Evolutionary conservation across 352 stramenopile genomes (phyloP).

Genomic region (Phytophthora litchii): DNA sequence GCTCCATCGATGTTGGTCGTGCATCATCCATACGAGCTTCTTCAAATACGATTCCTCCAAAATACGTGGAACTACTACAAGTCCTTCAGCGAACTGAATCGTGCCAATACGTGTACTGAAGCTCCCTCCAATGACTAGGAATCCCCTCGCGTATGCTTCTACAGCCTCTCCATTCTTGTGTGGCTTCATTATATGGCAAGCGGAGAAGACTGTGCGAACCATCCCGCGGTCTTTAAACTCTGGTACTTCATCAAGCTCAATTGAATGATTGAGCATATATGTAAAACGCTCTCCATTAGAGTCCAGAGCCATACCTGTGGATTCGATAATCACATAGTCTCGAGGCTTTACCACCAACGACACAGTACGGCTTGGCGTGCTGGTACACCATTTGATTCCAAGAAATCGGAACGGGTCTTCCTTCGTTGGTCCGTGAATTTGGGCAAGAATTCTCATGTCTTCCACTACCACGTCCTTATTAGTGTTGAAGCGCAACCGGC

Average conservation of each 20-base stretch:
- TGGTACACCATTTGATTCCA: conserved; percentile 52
- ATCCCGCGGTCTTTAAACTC: conserved; percentile 34
- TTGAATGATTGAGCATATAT: conserved; percentile 45
- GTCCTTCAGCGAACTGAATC: conserved; percentile 31
- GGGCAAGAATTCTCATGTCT: conserved; percentile 29
- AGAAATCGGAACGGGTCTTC: conserved; percentile 54
- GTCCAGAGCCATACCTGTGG: conserved; percentile 48
- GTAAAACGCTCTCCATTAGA: conserved; percentile 35
- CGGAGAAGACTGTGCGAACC: conserved; percentile 32
- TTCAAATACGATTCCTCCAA: conserved; percentile 52
- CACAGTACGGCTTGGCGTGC: conserved; percentile 14
- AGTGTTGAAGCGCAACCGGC: conserved; percentile 23
- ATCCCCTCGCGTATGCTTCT: conserved; percentile 44
- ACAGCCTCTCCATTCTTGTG: conserved; percentile 22
- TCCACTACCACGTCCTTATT: conserved; percentile 28
- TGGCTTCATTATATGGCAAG: conserved; percentile 43
- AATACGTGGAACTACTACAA: conserved; percentile 24
- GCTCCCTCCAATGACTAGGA: conserved; percentile 33
- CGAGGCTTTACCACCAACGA: conserved; percentile 46
- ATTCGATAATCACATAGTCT: conserved; percentile 60
- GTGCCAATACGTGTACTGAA: conserved; percentile 35
- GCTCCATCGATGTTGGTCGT: conserved; percentile 25
- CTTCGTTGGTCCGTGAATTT: conserved; percentile 25
- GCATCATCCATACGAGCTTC: conserved; percentile 54
- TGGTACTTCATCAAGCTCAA: conserved; percentile 37